Percentiles rank a stretch among this genome's conserved stretches.
Evolutionary conservation across 2,329 filamentous ascomycete genomes (phyloP).

Genomic region (Penicillium sp.): DNA sequence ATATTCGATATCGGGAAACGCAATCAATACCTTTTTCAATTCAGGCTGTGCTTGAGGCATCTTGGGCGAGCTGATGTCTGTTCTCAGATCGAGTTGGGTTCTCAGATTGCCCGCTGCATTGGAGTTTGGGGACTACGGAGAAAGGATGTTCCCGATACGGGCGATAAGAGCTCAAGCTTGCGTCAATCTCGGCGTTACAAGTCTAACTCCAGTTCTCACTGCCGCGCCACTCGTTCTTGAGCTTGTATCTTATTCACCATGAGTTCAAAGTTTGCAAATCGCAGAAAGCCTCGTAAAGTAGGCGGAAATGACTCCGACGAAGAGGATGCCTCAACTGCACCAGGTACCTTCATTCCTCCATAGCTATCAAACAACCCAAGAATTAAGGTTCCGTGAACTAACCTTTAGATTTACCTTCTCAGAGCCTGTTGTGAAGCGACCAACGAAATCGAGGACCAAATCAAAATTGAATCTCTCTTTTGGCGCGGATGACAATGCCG

Average conservation of each 20-base stretch:
- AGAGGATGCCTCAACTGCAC: constrained; percentile 25
- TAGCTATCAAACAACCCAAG: no score
- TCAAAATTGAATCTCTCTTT: constrained; percentile 73
- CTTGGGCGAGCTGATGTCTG: constrained; percentile 38
- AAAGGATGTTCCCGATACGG: constrained; percentile 30
- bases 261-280: constrained; percentile 52
- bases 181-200: constrained; percentile 4
- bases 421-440: constrained; percentile 50
- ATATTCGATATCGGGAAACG: no score
- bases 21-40: constrained; percentile 74
- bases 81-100: constrained; percentile 18
- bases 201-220: not conserved
- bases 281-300: constrained; percentile 70
- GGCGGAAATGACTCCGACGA: constrained; percentile 63
- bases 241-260: constrained; percentile 31
- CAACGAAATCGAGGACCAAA: constrained; percentile 53
- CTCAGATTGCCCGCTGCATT: constrained; percentile 22
- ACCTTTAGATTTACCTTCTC: not conserved
- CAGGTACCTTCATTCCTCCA: constrained; percentile 31
- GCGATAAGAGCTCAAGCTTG: constrained; percentile 20
- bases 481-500: constrained; percentile 54
- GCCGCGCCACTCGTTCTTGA: not conserved
- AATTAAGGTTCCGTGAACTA: no score
- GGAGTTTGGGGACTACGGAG: constrained; percentile 27
- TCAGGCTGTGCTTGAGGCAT: constrained; percentile 99